Evolutionary conservation across 1,284 basidiomycete genomes (phyloP), one percentile per base, ranked within the genome.

Genomic region (Anthracocystis setariae): DNA sequence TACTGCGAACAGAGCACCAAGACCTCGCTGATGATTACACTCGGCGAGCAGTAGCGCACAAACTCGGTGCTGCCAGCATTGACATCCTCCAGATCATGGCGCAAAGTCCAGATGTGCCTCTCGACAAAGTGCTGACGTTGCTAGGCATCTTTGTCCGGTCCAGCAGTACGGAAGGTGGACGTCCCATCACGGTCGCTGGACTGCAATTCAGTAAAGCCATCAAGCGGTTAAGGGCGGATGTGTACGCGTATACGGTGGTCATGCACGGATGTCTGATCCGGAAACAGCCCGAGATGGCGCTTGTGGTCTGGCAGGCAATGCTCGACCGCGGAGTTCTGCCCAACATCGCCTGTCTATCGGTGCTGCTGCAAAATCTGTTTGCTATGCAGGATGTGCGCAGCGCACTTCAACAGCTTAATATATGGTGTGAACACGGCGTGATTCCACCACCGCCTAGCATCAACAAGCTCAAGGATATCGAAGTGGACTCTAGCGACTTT

Each of bases 381-480:
- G 38, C 21, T 12, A 44, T 56, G 57, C 17, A 25, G 3, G 51
- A 71, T 4, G 54, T 55, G 12, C 18, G 17, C 17, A 46, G 15
- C 4, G 68, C 68, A 0, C n/a, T 71, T 49, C 46, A 45, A 25
- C 68, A 71, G 12, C 45, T 71, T 5, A 46, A 61, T 8, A 38
- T 58, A 8, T 71, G 68, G 68, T 61, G 58, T 46, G 65, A 68
- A 25, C 25, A 52, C 10, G 65, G 65, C 23, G 53, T 67, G 5
- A 20, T 25, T 29, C 25, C 17, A 13, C 38, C 33, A 33, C 25
- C 39, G 12, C 15, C 1, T 2, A 12, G 13, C 3, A 18, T 10
- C 8, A 37, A 51, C 20, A 38, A 45, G 21, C 32, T 46, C 20
- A 44, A 50, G 12, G 52, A 47, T 1, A 32, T 51, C 40, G 40